Evolutionary conservation across 2,329 filamentous ascomycete species (phyloP).

Genomic region (Aspergillaceae sp.): DNA sequence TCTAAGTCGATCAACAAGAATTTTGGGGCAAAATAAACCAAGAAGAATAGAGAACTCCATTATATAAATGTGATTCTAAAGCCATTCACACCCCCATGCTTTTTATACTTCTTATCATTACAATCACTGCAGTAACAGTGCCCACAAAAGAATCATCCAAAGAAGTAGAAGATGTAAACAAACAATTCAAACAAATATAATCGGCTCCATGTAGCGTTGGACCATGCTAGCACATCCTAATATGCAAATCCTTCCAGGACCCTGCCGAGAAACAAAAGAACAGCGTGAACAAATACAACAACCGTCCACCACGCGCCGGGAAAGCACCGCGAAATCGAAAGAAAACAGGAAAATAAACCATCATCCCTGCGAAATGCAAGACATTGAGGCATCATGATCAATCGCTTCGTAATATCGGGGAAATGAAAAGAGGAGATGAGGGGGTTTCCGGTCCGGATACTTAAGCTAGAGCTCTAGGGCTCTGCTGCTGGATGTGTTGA

Average conservation of each 20-base stretch:
- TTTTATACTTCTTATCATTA: conserved; percentile 33
- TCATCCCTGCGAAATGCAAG: conserved; percentile 13
- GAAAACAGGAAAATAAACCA: conserved; percentile 4
- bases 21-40: neutral
- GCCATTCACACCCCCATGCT: conserved; percentile 16
- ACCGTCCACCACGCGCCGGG: conserved; percentile 12
- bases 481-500: conserved; percentile 41
- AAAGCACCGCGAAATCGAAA: conserved; percentile 7
- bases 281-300: conserved; percentile 10
- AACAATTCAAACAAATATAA: conserved; percentile 7
- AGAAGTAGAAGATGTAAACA: conserved; percentile 11
- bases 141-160: conserved; percentile 18
- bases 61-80: conserved; percentile 9
- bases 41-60: conserved; percentile 8
- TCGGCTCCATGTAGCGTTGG: conserved; percentile 12
- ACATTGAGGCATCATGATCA: conserved; percentile 14
- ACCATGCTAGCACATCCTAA: conserved; percentile 16
- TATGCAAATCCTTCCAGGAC: conserved; percentile 19
- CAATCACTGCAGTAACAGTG: conserved; percentile 17
- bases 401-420: conserved; percentile 13
- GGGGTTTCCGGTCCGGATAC: conserved; percentile 3
- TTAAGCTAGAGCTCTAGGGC: conserved; percentile 34
- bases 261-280: conserved; percentile 17
- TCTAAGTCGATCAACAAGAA: no score
- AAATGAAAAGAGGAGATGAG: conserved; percentile 3